Base-by-base conservation (phyloP, 129 eudicot species). In the Ambrosia artemisiifolia region DNA sequence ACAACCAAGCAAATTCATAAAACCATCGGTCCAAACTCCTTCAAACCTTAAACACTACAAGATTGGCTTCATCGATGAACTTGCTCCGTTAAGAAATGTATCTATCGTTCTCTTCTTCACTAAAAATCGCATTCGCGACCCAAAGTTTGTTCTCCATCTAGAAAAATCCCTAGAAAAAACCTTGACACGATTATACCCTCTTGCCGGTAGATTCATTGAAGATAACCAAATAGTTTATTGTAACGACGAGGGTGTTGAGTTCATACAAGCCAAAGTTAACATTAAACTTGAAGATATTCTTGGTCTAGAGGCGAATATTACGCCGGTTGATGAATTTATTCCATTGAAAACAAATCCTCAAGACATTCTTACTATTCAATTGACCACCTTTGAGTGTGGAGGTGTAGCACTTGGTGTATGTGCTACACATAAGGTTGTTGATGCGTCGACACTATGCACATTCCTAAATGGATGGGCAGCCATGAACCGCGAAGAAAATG, bases 401-500 rank as follows among this genome's bases (percentile, higher is more conserved):
- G 66, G 24, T 32, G 44, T 61, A 4, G 24, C 66, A 10, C n/a
- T 61, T 61, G 66, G 66, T 61, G 44, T 10, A 6, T 5, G 44
- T 14, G 66, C 11, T 61, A 7, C 44, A 61, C 66, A 61, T 8
- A 33, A 0, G 24, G 2, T 61, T 34, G 67, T 61, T 7, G 67
- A 61, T 34, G 44, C 20, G 11, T 33, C 66, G 1, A 56, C 81
- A 0, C 35, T 49, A 2, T 20, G 49, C 9, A 30, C 28, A n/a
- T 56, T 76, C 59, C 9, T 76, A 17, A 43, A 16, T 0, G 63
- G 8, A 32, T 76, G 80, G 80, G 74, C 69, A 55, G 50, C 48
- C 38, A 48, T 57, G 20, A 46, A 17, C 51, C 12, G 1, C 30
- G 34, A 11, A 49, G 34, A 40, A 13, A n/a, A 12, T 12, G n/a